Conservation (phyloP, 768 basidiomycete genomes). For the Auricularia auricula-judae region DNA sequence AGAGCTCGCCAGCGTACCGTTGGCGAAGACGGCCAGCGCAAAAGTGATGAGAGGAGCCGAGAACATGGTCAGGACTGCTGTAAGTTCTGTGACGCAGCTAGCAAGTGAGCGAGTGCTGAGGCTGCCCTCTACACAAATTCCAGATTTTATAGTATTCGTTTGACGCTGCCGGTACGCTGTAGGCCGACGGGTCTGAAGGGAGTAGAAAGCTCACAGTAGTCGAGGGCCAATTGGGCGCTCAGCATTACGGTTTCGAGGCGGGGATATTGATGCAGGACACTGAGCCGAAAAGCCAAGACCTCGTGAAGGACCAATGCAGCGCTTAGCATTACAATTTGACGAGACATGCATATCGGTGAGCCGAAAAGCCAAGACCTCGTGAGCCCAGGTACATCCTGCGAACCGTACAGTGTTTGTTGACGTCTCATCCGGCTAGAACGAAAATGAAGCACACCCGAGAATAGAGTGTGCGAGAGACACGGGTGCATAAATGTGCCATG, state of each 20-base stretch:
- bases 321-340: neutral
- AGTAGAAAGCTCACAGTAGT: neutral
- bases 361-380: neutral
- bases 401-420: neutral
- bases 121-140: neutral
- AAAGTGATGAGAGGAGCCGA: neutral
- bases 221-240: too few species aligned
- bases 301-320: neutral
- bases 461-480: neutral
- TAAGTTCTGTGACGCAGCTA: neutral
- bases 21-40: neutral
- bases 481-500: too few species aligned
- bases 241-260: too few species aligned
- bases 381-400: neutral
- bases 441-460: neutral
- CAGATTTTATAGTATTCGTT: neutral
- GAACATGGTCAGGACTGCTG: neutral
- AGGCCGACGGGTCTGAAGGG: neutral
- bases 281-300: too few species aligned
- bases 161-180: neutral
- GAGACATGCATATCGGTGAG: neutral
- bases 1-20: neutral
- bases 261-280: too few species aligned
- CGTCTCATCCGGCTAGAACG: neutral
- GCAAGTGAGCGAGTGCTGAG: neutral